phyloP scores from a whole-genome alignment of 805 yeast genomes.

The Saccharomycopsis fermentans region DNA sequence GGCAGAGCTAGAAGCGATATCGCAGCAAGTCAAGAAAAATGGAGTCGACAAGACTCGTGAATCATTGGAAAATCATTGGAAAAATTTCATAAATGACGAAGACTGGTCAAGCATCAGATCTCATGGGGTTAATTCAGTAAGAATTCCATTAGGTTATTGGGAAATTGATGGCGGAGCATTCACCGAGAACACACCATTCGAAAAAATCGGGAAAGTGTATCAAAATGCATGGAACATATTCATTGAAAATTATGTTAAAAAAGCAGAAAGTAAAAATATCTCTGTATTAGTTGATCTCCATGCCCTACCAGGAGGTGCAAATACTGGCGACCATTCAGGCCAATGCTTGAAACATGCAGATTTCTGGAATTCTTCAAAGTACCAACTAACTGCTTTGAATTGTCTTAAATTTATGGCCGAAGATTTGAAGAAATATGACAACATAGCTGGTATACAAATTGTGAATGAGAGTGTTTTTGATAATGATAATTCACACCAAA shows the following conservation, averaged over 20 bases:
- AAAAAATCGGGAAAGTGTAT: conserved; percentile 45
- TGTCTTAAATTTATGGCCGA: conserved; percentile 50
- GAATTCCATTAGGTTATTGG: conserved; percentile 93
- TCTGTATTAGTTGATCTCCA: conserved; percentile 79
- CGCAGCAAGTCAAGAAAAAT: conserved; percentile 33
- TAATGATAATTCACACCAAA: conserved; percentile 41
- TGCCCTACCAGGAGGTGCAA: conserved; percentile 90
- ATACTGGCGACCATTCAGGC: conserved; percentile 79
- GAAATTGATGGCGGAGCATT: conserved; percentile 56
- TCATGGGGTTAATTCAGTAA: conserved; percentile 61
- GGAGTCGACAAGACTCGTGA: conserved; percentile 47
- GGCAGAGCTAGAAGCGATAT: conserved; percentile 68
- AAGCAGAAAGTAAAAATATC: conserved; percentile 53
- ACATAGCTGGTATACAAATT: conserved; percentile 73
- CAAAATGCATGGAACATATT: conserved; percentile 61
- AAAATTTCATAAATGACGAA: conserved; percentile 43
- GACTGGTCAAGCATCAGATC: conserved; percentile 74
- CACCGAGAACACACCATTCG: conserved; percentile 54
- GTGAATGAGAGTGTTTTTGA: conserved; percentile 75
- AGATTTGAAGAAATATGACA: conserved; percentile 48
- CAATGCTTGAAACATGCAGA: conserved; percentile 46
- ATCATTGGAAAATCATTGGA: conserved; percentile 58
- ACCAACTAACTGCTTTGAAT: conserved; percentile 37
- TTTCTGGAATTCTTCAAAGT: conserved; percentile 45
- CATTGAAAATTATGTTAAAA: conserved; percentile 40